Evolutionary conservation across 768 basidiomycete species (phyloP), one percentile per base, ranked within the genome.

Genomic region (Boletus rubroflammeus): DNA sequence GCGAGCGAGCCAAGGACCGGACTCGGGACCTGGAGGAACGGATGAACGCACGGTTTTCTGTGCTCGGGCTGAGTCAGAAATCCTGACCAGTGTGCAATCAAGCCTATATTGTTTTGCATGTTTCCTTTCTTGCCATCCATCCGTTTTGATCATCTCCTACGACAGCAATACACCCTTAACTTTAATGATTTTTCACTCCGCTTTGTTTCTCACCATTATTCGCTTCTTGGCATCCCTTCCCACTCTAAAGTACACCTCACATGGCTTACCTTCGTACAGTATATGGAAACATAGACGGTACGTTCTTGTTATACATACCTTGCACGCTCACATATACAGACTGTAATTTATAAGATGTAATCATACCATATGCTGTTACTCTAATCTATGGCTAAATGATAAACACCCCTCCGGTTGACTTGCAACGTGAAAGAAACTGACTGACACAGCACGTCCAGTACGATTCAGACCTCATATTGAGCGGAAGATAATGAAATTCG

Each of bases 1-100:
- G 71, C 42, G 72, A 80, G 61, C 59, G 72, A 26, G 72, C 74
- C 54, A 64, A 61, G 46, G 57, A 58, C 40, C 63, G 68, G 13
- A 54, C 46, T 11, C 57, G 25, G 47, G 59, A 61, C 42, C 25
- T 61, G 53, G 61, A 63, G 3, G 58, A 56, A 39, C 50, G 48
- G 47, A 58, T 66, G 58, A 51, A 46, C 7, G 21, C 55, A 14
- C 50, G 41, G 11, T 54, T 55, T 40, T 8, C n/a, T 29, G 9
- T 23, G 38, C 17, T 39, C 13, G 44, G 44, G 21, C 8, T 35
- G 11, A 8, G 34, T 29, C 54, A 35, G 42, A 25, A 13, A 7
- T 17, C 13, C 9, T 60, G 59, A 60, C 25, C n/a, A 15, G 28
- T 5, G 19, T 29, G 28, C 28, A 32, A 43, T 38, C 44, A 14